phyloP scores from a whole-genome alignment of 2,329 filamentous ascomycete genomes.

The Alternaria atra region DNA sequence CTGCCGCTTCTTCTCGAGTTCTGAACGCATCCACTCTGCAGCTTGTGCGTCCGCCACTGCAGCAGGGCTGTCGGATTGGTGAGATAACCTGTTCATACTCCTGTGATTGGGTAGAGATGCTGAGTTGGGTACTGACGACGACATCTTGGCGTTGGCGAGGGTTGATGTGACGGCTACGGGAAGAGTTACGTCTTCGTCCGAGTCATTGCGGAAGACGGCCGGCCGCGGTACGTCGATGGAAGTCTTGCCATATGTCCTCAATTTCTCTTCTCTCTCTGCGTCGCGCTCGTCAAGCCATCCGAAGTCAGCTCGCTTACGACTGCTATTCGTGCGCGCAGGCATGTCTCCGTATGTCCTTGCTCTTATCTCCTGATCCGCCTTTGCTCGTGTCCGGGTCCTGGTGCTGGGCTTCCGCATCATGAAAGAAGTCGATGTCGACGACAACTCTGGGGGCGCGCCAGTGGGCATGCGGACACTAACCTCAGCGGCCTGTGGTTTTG shows the following conservation, averaged over 20 bases:
- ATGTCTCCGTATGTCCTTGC: slow-evolving; percentile 26
- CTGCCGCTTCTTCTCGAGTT: slow-evolving; percentile 54
- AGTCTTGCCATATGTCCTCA: slow-evolving; percentile 31
- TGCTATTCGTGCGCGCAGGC: slow-evolving; percentile 44
- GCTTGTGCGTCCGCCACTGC: slow-evolving; percentile 52
- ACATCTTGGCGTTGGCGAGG: slow-evolving; percentile 48
- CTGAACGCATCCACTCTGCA: slow-evolving; percentile 56
- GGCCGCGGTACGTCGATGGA: slow-evolving; percentile 31
- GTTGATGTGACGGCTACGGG: slow-evolving; percentile 55
- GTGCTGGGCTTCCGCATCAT: slow-evolving; percentile 35
- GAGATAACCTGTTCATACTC: slow-evolving; percentile 42
- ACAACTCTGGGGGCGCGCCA: slow-evolving; percentile 42
- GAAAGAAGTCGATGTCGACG: slow-evolving; percentile 29
- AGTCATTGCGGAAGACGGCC: slow-evolving; percentile 29
- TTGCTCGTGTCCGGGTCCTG: slow-evolving; percentile 36
- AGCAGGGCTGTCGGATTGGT: slow-evolving; percentile 44
- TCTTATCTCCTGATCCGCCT: slow-evolving; percentile 31
- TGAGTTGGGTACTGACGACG: slow-evolving; percentile 55
- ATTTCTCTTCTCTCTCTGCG: slow-evolving; percentile 35
- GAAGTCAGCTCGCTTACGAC: slow-evolving; percentile 43
- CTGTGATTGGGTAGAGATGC: slow-evolving; percentile 49
- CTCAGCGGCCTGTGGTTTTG: slow-evolving; percentile 26
- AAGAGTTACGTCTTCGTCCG: slow-evolving; percentile 52
- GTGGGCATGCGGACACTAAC: slow-evolving; percentile 41
- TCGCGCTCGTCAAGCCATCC: slow-evolving; percentile 32